Base-by-base conservation (phyloP, 2,329 filamentous ascomycete species). In the Pseudogymnoascus sp. region DNA sequence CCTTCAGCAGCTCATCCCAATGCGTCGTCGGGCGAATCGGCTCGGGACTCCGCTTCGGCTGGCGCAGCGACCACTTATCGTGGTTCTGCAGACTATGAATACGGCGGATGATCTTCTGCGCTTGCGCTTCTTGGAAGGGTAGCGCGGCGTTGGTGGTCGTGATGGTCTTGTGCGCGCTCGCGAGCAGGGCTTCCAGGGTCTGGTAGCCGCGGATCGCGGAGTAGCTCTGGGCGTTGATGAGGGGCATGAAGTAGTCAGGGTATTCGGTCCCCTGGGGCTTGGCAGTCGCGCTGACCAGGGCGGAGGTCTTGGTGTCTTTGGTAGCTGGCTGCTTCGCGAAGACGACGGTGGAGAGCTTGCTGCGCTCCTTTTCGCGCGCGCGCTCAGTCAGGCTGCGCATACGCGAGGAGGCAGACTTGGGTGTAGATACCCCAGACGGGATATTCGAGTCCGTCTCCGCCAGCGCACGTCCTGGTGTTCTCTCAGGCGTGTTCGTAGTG, bases 41-140 rank as follows among this genome's bases (percentile, higher is more conserved):
- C 73, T 99, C 94, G 1, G 86, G 81, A 38, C 86, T 89, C 61
- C 91, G 88, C 70, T 95, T 90, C 43, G 92, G 85, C 70, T 99
- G 94, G 59, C 93, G 83, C 54, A 99, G 75, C 4, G 92, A 94
- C 93, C 94, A 97, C 69, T 93, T 88, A 67, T 96, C 91, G 32
- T 88, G 85, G 69, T 93, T 91, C 70, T 99, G 94, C 25, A 97
- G 78, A 64, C 93, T 86, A 70, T 97, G 96, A 2, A 99, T 91
- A 12, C 91, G 81, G 61, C 91, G 86, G 3, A 97, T 74, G 30
- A 96, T 89, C 61, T 90, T 87, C 68, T 90, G 94, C 59, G 95
- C 90, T 72, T 96, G 91, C 62, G 88, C 86, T 68, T 97, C 92
- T 57, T 91, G 84, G 39, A 95, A 85, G 43, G 91, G 88, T 1